Evolutionary conservation across 73 alveolate genomes (phyloP), one percentile per base, ranked within the genome.

Genomic region (Uronychia setigera): DNA sequence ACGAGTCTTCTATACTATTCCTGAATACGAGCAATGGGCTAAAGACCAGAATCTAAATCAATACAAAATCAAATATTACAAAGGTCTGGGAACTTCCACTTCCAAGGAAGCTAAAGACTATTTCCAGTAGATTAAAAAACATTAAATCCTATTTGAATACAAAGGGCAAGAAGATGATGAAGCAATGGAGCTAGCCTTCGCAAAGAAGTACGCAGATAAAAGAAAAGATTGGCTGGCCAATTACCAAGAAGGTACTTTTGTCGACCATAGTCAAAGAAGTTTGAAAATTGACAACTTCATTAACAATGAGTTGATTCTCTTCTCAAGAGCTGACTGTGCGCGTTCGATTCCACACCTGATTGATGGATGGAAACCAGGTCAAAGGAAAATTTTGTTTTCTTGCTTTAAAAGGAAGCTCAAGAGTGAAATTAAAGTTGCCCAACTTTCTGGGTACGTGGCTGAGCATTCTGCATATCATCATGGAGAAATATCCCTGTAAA

Each of bases 391-490:
- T 58, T 82, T 99, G 90, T 99, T 93, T 87, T 97, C 99, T n/a
- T 97, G 99, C 78, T 97, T 99, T 91, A 98, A 98, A 92, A 93
- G 99, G 79, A 97, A 96, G 88, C 95, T 99, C 59, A 97, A 97
- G 76, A 92, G 85, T 78, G 99, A 97, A 95, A 91, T 98, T 28
- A 99, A 99, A 90, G 99, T 99, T 0, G 99, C 99, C 1, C 97
- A 99, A 89, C 90, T 99, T 33, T 95, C 98, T 33, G 99, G 99
- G 78, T 99, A 98, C 86, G 99, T 99, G 33, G 99, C 99, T 46
- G 99, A 99, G 84, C 99, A 98, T 78, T 98, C 99, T 0, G 99
- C 99, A 11, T 99, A 99, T 94, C 99, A 99, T 93, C 99, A 99
- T 88, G 99, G 99, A 27, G 99, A 99, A 91, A 78, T 84, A 80